A percentile compares a stretch with the other conserved stretches of the same genome.
Evolutionary conservation across 768 basidiomycete genomes (phyloP).

Genomic region (Suillus luteus): DNA sequence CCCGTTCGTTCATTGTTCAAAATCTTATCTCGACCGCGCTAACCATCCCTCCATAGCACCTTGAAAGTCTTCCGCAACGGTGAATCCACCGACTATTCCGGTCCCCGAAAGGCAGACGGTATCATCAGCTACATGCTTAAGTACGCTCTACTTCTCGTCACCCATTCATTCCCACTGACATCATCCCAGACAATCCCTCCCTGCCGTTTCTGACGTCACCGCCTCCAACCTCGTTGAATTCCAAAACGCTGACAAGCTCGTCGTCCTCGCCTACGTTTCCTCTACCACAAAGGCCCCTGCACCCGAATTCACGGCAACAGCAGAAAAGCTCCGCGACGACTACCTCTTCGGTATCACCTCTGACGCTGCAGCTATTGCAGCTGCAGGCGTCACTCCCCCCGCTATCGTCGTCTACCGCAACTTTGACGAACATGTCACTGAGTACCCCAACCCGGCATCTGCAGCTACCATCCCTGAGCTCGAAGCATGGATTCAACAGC

Average conservation of each 20-base stretch:
- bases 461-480: conserved; percentile 63
- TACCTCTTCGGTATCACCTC: conserved; percentile 89
- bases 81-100: conserved; percentile 74
- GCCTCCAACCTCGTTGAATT: conserved; percentile 80
- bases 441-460: conserved; percentile 62
- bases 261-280: conserved; percentile 81
- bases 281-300: conserved; percentile 71
- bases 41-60: conserved; percentile 50
- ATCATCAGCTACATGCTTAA: conserved; percentile 97
- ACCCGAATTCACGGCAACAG: conserved; percentile 74
- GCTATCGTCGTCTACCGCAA: conserved; percentile 88
- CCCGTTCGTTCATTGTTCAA: conserved; percentile 59
- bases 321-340: conserved; percentile 87
- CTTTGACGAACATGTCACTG: conserved; percentile 82
- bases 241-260: conserved; percentile 85
- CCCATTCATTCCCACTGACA: conserved; percentile 12
- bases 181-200: conserved; percentile 78
- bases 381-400: conserved; percentile 76
- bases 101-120: conserved; percentile 92
- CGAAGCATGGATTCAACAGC: conserved; percentile 75
- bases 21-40: not conserved
- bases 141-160: conserved; percentile 44
- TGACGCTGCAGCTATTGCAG: conserved; percentile 66
- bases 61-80: conserved; percentile 93
- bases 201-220: conserved; percentile 86